Base-by-base conservation (phyloP, 306 rosid genomes). In the Glycyrrhiza uralensis region DNA sequence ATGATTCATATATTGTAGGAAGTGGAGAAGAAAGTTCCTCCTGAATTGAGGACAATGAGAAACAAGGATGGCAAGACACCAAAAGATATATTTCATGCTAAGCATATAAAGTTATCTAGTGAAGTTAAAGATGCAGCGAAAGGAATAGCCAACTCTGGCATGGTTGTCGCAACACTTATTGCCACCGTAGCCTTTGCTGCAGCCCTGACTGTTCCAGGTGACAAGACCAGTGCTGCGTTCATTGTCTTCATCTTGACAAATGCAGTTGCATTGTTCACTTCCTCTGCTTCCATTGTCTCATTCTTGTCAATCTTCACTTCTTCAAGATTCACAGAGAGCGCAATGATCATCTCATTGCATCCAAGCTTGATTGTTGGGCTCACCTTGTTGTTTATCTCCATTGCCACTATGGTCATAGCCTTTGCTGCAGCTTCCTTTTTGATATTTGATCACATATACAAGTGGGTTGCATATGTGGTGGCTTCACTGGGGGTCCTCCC, bases 121-220 rank as follows among this genome's bases (percentile, higher is more conserved):
- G 41, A 8, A 6, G 60, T 26, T 0, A 26, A 32, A 32, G 6
- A 6, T 1, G 4, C 10, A 3, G 66, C 15, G 1, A 66, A 54
- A 42, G 68, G 0, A 17, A 56, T 26, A 20, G 51, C 61, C 2
- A 44, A 76, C 1, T 22, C 9, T 9, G 8, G 55, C 4, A 69
- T 76, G 80, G n/a, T 76, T 20, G 61, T 76, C 24, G 68, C 68
- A 9, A 33, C 74, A 3, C 59, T 76, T 8, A 20, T 66, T 54
- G 35, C 74, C 30, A 14, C 69, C 0, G 14, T 76, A 18, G 79
- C 68, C 0, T 65, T 75, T 11, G 36, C 66, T 2, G 66, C 66
- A 1, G 66, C 65, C 11, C 65, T 75, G 1, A 41, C 55, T 1
- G 45, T 54, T 49, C 72, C 56, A 7, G 71, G 71, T 26, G 57